Percentiles rank a stretch among this genome's conserved stretches.
Conservation (phyloP, 108 stramenopile species). For the Skeletonema grethae region DNA sequence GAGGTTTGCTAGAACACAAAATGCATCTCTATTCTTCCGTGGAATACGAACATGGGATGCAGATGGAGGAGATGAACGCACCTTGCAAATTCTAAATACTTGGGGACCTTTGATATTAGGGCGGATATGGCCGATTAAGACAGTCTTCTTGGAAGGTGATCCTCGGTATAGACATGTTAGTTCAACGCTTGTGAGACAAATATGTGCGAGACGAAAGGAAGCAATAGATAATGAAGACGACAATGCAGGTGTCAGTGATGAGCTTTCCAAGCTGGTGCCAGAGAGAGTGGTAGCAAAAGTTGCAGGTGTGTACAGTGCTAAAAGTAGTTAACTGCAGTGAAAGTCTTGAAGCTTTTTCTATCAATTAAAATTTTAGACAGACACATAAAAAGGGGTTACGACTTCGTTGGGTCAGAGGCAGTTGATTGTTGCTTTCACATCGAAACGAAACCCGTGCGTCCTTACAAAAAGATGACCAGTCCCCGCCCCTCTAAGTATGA, state of each 20-base stretch:
- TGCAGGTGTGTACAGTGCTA: conserved; percentile 17
- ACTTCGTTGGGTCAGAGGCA: no score
- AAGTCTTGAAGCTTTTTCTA: no score
- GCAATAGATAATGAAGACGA: conserved; percentile 14
- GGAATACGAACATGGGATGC: conserved; percentile 87
- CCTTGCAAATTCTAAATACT: conserved; percentile 67
- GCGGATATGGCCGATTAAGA: conserved; percentile 67
- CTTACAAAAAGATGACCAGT: no score
- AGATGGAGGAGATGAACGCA: conserved; percentile 78
- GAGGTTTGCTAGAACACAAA: conserved; percentile 68
- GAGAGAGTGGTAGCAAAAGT: conserved; percentile 27
- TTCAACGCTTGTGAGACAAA: conserved; percentile 68
- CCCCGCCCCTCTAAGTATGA: no score
- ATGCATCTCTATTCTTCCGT: conserved; percentile 67
- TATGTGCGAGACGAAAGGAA: conserved; percentile 44
- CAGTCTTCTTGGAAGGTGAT: conserved; percentile 78
- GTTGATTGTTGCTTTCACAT: no score
- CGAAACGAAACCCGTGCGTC: no score
- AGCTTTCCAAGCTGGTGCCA: conserved; percentile 42
- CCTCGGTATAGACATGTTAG: conserved; percentile 80
- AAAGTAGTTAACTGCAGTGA: no score
- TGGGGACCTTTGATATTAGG: conserved; percentile 73
- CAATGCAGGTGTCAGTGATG: not conserved
- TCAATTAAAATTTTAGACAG: no score
- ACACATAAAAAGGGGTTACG: no score